phyloP scores from a whole-genome alignment of 2,329 filamentous ascomycete species.

The Microcyclospora pomicola region DNA sequence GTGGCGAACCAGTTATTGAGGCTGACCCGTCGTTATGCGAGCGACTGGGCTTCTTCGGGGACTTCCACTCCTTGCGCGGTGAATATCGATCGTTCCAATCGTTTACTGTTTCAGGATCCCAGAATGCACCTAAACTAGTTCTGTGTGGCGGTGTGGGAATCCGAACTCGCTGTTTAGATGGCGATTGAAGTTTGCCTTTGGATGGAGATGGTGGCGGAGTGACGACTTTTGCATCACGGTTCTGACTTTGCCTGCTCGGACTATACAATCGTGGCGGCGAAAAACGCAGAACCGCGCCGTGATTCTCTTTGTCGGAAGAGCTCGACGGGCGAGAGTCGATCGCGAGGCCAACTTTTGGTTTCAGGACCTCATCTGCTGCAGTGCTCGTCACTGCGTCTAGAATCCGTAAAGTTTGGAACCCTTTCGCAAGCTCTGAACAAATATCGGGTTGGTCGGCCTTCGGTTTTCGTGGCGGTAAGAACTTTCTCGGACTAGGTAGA shows the following conservation, averaged over 20 bases:
- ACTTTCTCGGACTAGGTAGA: constrained; percentile 15
- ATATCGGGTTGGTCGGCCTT: neutral
- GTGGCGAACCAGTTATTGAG: constrained; percentile 23
- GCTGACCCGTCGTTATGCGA: constrained; percentile 8
- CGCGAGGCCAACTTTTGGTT: neutral
- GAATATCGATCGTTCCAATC: constrained; percentile 52
- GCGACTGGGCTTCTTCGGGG: constrained; percentile 19
- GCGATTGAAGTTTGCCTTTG: constrained; percentile 31
- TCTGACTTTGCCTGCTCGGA: constrained; percentile 2
- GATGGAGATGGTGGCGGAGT: constrained; percentile 29
- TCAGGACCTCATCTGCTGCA: neutral
- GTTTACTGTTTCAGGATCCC: constrained; percentile 45
- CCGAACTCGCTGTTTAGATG: constrained; percentile 29
- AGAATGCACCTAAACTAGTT: constrained; percentile 44
- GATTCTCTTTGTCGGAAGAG: constrained; percentile 21
- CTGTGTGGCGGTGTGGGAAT: constrained; percentile 43
- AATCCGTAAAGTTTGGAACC: neutral
- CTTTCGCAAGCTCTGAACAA: neutral
- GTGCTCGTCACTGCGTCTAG: neutral
- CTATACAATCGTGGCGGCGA: constrained; percentile 13
- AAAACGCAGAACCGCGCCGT: constrained; percentile 11
- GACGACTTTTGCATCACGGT: neutral
- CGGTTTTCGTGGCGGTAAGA: constrained; percentile 9
- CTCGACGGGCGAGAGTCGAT: neutral
- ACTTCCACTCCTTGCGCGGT: constrained; percentile 34